Base-by-base conservation (phyloP, 2,329 filamentous ascomycete genomes). In the Ascochyta koolunga region DNA sequence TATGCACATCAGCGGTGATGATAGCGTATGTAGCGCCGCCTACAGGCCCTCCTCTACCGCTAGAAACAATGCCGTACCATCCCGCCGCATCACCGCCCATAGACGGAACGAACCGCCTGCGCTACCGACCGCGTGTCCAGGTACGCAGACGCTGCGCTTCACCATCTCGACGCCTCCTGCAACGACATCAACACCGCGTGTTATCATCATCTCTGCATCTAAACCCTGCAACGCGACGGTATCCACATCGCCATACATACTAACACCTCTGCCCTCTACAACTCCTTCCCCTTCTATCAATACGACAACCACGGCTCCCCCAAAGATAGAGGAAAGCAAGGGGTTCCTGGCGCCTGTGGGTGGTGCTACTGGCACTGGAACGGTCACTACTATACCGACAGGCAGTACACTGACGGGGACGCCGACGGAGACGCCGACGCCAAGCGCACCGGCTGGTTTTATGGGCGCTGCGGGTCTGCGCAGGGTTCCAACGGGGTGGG, bases 91-190 rank as follows among this genome's bases (percentile, higher is more conserved):
- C 27, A 13, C 10, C 11, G 1, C 3, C 27, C 13, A 29, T 11
- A 13, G 11, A 29, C 4, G 27, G 27, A 29, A 11, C 10, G 27
- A 29, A 13, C 27, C 27, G 15, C 27, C 27, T 13, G 27, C 39
- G 6, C 6, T 44, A 13, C 44, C 50, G 2, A 39, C 44, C 2
- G 18, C 25, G 3, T 54, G 50, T 21, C 35, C 27, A 5, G 49
- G 9, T 25, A 29, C 32, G 2, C 15, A 37, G 13, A 54, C 50
- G 0, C 13, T 54, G 10, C 50, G 50, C 33, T 40, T 54, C 39
- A 54, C 50, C 9, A 38, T 54, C 35, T 54, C 50, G n/a, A 53
- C 36, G 4, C n/a, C 43, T 8, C 24, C 50, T 4, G 31, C 25
- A 3, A 15, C 32, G 8, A 29, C n/a, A 6, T 21, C 48, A 18